These are phyloP conservation scores for Hippophae tibetana DNA, from an alignment of 306 rosid species.

Conservation along the genomic window DNA sequence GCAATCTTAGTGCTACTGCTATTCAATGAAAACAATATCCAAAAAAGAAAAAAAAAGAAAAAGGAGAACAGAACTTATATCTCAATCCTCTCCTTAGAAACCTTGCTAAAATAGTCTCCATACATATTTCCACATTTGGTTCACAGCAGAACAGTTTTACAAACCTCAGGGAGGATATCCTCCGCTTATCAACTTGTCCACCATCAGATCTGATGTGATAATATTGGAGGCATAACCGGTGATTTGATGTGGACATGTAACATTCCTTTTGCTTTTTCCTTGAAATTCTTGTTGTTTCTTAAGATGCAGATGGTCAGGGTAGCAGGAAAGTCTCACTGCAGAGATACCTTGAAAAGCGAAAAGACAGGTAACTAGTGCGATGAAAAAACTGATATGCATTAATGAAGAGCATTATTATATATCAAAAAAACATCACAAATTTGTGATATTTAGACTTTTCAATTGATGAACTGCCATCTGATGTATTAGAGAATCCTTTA, in stretches of 20 bases:
- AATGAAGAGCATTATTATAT: neutral
- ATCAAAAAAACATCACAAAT: too few relatives aligned
- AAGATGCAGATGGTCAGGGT: slow-evolving; percentile 82
- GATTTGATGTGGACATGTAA: neutral
- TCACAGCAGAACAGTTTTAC: neutral
- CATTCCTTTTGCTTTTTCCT: neutral
- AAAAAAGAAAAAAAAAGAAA: too few relatives aligned
- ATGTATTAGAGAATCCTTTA: slow-evolving; percentile 7
- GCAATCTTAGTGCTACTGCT: neutral
- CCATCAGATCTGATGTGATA: slow-evolving; percentile 1
- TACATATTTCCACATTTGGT: neutral
- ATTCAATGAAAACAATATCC: too few relatives aligned
- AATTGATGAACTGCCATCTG: neutral
- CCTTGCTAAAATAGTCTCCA: neutral
- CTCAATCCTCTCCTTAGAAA: neutral
- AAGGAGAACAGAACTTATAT: neutral
- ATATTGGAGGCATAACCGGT: neutral
- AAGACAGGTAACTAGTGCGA: slow-evolving; percentile 59
- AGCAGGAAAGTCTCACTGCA: slow-evolving; percentile 71
- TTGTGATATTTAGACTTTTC: too few relatives aligned
- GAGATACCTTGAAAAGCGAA: slow-evolving; percentile 83
- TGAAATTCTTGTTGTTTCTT: slow-evolving; percentile 22
- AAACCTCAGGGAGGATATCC: neutral
- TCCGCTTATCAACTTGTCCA: neutral
- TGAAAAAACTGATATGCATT: slow-evolving; percentile 3